A percentile compares a stretch with the other conserved stretches of the same genome.
These are phyloP conservation scores for Nicotiana undulata DNA, from an alignment of 257 asterid species.

Conservation along the genomic window DNA sequence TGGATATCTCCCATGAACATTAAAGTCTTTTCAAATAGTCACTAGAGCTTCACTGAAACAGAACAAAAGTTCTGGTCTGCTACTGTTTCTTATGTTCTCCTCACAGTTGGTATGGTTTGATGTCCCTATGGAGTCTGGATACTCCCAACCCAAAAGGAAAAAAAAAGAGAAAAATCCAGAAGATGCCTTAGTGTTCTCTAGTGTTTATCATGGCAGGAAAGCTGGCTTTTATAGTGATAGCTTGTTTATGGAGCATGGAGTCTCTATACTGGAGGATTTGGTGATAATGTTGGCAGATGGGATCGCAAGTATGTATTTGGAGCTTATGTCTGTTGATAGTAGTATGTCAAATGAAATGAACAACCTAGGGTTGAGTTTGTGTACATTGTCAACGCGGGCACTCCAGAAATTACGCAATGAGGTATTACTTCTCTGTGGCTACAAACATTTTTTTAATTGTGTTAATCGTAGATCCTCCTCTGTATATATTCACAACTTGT, in stretches of 20 bases:
- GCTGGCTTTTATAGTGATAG: slow-evolving; percentile 48
- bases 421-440: slow-evolving; percentile 15
- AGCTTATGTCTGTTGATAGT: slow-evolving; percentile 93
- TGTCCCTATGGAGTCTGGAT: background rate
- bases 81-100: background rate
- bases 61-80: background rate
- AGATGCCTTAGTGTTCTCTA: background rate
- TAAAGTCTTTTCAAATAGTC: background rate
- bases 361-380: slow-evolving; percentile 31
- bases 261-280: slow-evolving; percentile 75
- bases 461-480: background rate
- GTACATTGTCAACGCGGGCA: slow-evolving; percentile 42
- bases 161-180: background rate
- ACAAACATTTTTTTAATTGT: background rate
- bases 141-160: background rate
- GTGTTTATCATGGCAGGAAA: slow-evolving; percentile 35
- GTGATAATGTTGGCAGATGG: slow-evolving; percentile 85
- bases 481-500: background rate
- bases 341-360: slow-evolving; percentile 43
- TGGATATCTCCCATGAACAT: too few species aligned
- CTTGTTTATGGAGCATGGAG: slow-evolving; percentile 68
- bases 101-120: background rate
- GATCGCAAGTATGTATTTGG: slow-evolving; percentile 86
- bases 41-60: background rate
- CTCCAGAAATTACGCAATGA: slow-evolving; percentile 49